These are phyloP conservation scores for Penicillium hordei DNA, from an alignment of 2,329 filamentous ascomycete species.

Conservation along the genomic window DNA sequence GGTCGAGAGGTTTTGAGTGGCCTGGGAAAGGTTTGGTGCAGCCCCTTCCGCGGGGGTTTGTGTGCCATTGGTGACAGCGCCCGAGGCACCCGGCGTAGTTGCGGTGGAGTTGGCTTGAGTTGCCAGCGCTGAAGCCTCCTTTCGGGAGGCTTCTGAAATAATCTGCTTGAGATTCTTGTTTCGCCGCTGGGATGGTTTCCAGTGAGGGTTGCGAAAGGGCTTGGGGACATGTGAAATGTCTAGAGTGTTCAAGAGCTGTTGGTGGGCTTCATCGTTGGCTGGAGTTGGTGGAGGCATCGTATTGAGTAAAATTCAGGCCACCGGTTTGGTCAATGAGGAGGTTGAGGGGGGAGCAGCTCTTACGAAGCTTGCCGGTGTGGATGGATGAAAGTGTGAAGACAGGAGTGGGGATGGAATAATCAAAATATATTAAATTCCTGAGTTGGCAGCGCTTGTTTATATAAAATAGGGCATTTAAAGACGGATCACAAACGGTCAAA, in stretches of 20 bases:
- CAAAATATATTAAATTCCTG: neutral
- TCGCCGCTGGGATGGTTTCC: slow-evolving; percentile 90
- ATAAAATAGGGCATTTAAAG: neutral
- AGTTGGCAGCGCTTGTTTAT: neutral
- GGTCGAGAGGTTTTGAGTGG: slow-evolving; percentile 80
- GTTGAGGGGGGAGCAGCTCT: slow-evolving; percentile 15
- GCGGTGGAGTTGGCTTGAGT: slow-evolving; percentile 80
- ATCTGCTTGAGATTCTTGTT: slow-evolving; percentile 99
- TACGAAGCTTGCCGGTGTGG: neutral
- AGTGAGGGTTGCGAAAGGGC: slow-evolving; percentile 83
- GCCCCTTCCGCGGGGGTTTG: slow-evolving; percentile 49
- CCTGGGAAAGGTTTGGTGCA: slow-evolving; percentile 75
- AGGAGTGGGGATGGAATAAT: neutral
- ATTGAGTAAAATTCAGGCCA: slow-evolving; percentile 12
- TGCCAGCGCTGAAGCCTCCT: slow-evolving; percentile 83
- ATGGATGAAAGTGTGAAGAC: neutral
- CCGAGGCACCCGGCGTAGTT: slow-evolving; percentile 60
- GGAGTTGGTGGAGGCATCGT: slow-evolving; percentile 63
- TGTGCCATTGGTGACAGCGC: slow-evolving; percentile 41
- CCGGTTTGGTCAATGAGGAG: neutral
- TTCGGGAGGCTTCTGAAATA: slow-evolving; percentile 80
- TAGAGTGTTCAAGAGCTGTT: slow-evolving; percentile 81
- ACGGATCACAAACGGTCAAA: neutral
- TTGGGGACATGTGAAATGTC: slow-evolving; percentile 86
- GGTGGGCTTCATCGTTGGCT: slow-evolving; percentile 77